Evolutionary conservation across 2,329 filamentous ascomycete species (phyloP), one percentile per base, ranked within the genome.

Genomic region (Microdochium nivale): DNA sequence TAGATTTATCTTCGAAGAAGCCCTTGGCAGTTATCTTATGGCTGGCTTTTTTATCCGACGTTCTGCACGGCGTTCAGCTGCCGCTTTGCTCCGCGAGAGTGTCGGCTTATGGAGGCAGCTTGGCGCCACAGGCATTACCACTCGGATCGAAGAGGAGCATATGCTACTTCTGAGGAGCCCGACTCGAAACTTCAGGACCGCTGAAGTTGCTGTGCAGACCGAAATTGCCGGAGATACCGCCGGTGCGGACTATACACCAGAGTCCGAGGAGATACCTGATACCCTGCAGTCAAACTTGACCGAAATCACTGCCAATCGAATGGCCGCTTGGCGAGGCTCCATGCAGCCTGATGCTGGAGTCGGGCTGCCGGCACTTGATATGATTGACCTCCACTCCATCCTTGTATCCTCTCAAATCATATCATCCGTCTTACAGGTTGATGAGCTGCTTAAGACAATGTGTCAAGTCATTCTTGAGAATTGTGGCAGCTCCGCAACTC

Each of bases 371-470:
- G 83, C 86, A 25, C 76, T 92, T 50, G 88, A 92, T 68, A 90
- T 92, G 84, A 84, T 92, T 62, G 88, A 91, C 65, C 67, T 91
- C 55, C 84, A 88, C 43, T 86, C 85, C 24, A 91, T 92, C 53
- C 73, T 92, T 14, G 83, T 88, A 59, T 88, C 85, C 2, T 90
- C 86, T 10, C 88, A 90, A 62, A 80, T 91, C 44, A 84, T 92
- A 44, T 91, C 87, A 3, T 90, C 87, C 16, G 86, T 90, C 49
- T 69, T 92, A 11, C 80, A 87, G 56, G 80, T 91, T 13, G 87
- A 91, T 56, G 80, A 86, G 59, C 75, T 92, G 3, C 76, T 91
- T 54, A 84, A 86, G 60, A 90, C 87, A 43, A 89, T 92, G 82
- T 88, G 86, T 58, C 83, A 89, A 55, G 88, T 91, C 55, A 88